phyloP scores from a whole-genome alignment of 2,329 filamentous ascomycete genomes.

The Chrysoporthe deuterocubensis region DNA sequence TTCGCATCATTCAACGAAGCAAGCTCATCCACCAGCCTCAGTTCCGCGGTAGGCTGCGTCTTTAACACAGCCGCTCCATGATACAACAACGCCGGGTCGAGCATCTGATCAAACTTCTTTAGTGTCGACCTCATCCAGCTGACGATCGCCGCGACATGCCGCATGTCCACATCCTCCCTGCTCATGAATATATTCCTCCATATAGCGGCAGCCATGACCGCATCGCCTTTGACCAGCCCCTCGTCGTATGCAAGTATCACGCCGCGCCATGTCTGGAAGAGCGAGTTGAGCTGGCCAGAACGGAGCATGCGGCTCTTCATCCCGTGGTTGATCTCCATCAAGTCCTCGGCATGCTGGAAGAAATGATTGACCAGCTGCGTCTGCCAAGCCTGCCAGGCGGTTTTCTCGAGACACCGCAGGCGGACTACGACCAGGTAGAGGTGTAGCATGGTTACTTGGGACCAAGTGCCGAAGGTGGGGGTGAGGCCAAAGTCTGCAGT shows the following conservation, averaged over 20 bases:
- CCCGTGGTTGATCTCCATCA: constrained; percentile 81
- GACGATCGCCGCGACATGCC: constrained; percentile 57
- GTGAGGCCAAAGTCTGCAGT: constrained; percentile 72
- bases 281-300: constrained; percentile 77
- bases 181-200: constrained; percentile 95
- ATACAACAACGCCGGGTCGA: constrained; percentile 47
- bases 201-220: constrained; percentile 77
- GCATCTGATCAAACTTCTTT: constrained; percentile 52
- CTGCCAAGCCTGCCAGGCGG: constrained; percentile 76
- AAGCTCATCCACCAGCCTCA: constrained; percentile 46
- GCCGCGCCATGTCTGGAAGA: constrained; percentile 92
- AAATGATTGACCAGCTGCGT: constrained; percentile 94
- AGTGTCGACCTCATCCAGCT: constrained; percentile 59
- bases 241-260: constrained; percentile 84
- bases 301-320: constrained; percentile 62
- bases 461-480: constrained; percentile 94
- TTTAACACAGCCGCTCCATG: constrained; percentile 46
- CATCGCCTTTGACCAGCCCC: constrained; percentile 76
- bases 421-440: constrained; percentile 89
- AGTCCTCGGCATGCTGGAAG: constrained; percentile 85
- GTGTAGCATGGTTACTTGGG: constrained; percentile 93
- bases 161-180: constrained; percentile 52
- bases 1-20: constrained; percentile 41
- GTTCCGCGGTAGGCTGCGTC: constrained; percentile 44
- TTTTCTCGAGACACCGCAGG: constrained; percentile 75